Percentiles rank a stretch among this genome's conserved stretches.
These are phyloP conservation scores for Rosellinia necatrix DNA, from an alignment of 2,329 filamentous ascomycete species.

Conservation along the genomic window DNA sequence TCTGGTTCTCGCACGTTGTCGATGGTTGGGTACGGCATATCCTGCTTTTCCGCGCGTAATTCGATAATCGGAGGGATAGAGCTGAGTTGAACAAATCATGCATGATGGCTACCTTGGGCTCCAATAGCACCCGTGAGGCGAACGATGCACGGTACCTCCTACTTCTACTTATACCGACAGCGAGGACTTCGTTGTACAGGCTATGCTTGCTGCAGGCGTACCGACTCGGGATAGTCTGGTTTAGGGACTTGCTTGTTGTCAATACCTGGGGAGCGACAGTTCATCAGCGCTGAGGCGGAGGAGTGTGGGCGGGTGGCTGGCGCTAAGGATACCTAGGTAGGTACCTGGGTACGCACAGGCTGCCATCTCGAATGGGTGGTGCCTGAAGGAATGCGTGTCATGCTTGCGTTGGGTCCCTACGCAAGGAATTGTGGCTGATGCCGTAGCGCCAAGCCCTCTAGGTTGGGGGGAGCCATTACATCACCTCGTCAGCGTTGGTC, in stretches of 20 bases:
- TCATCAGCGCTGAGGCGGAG: conserved; percentile 4
- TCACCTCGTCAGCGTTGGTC: conserved; percentile 43
- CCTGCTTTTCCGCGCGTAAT: conserved; percentile 6
- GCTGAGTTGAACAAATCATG: conserved; percentile 7
- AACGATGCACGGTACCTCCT: too few species aligned
- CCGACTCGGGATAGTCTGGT: too few species aligned
- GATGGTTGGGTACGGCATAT: conserved; percentile 6
- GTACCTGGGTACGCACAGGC: background rate
- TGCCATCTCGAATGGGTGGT: conserved; percentile 5
- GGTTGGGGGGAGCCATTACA: conserved; percentile 37
- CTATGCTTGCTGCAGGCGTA: too few species aligned
- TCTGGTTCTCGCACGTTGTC: background rate
- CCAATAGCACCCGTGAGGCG: too few species aligned
- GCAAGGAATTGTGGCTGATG: conserved; percentile 45
- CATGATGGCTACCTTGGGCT: conserved; percentile 9
- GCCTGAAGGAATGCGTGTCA: conserved; percentile 28
- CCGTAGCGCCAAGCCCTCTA: conserved; percentile 21
- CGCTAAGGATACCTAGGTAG: background rate
- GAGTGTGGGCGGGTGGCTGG: too few species aligned
- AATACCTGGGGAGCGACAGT: conserved; percentile 3
- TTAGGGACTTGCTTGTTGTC: background rate
- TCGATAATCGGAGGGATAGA: background rate
- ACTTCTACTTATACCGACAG: too few species aligned
- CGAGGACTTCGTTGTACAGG: too few species aligned
- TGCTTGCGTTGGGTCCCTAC: conserved; percentile 37